Evolutionary conservation across 345 rosid genomes (phyloP).

Genomic region (Pistacia vera): DNA sequence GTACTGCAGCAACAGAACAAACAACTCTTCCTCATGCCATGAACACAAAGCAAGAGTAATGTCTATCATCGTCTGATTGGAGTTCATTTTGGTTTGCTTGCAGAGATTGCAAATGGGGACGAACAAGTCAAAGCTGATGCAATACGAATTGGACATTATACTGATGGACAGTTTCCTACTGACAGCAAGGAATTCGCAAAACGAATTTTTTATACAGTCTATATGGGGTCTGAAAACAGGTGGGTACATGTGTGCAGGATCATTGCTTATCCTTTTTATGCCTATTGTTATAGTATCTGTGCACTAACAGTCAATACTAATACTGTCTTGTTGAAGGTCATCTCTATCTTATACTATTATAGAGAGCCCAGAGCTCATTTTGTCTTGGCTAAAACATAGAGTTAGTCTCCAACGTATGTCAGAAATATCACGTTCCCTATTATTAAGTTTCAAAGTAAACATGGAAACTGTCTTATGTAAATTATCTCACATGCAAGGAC

Average conservation of each 20-base stretch:
- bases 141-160: conserved; percentile 68
- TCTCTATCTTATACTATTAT: background rate
- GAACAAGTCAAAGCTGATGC: conserved; percentile 98
- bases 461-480: too few species aligned
- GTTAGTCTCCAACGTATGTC: background rate
- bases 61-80: conserved; percentile 5
- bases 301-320: background rate
- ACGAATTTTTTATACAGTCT: conserved; percentile 88
- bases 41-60: background rate
- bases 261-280: background rate
- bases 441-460: background rate
- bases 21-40: background rate
- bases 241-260: conserved; percentile 23
- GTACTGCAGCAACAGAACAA: background rate
- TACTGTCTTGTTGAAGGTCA: background rate
- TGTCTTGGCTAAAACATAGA: background rate
- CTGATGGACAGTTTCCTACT: conserved; percentile 70
- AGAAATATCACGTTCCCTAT: too few species aligned
- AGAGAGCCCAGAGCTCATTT: background rate
- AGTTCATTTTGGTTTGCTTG: conserved; percentile 20
- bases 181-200: conserved; percentile 94
- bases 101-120: conserved; percentile 87
- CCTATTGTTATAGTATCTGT: background rate
- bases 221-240: conserved; percentile 98
- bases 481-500: background rate